Base-by-base conservation (phyloP, 2,329 filamentous ascomycete genomes). In the Xylaria polymorpha region DNA sequence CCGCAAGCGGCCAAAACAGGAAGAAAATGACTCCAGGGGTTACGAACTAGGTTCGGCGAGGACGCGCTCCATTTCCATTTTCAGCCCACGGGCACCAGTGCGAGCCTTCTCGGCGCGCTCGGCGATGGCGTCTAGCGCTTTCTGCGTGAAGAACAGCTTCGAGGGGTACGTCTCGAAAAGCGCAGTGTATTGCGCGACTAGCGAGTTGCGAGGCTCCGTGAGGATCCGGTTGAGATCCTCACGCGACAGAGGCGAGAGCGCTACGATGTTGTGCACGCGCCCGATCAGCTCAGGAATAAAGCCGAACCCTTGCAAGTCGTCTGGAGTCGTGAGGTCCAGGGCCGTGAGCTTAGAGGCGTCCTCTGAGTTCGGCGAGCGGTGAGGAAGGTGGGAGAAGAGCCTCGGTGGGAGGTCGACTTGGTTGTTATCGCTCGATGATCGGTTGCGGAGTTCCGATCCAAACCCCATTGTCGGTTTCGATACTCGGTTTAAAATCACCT, bases 221-320 rank as follows among this genome's bases (percentile, higher is more conserved):
- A 99, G 86, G 70, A 99, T 96, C 61, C 94, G 90, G 61, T 95
- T 89, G 14, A 99, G 88, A 68, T 91, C 88, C 29, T 85, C 78
- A 15, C 86, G 82, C 1, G 87, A 88, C 0, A 99, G 85, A 0
- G 94, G 90, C 15, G 93, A 91, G 0, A 99, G 87, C 0, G 96
- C 93, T 69, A 94, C 94, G 58, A 94, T 92, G 67, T 97, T 93
- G 61, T 97, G 95, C 57, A 99, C 90, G 20, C 96, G 92, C n/a
- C 96, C 96, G 62, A 98, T 92, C n/a, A 98, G 85, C 81, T 98
- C 94, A 0, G 94, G 94, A 63, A 98, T 98, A 77, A 98, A 93
- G 15, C 94, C 95, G 76, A 94, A 98, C 51, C 86, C 88, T 80
- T 97, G 93, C 1, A 97, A 83, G 75, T 97, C 92, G 12, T 88